These are phyloP conservation scores for Skeletonema tropicum DNA, from an alignment of 108 stramenopile genomes.

Conservation along the genomic window DNA sequence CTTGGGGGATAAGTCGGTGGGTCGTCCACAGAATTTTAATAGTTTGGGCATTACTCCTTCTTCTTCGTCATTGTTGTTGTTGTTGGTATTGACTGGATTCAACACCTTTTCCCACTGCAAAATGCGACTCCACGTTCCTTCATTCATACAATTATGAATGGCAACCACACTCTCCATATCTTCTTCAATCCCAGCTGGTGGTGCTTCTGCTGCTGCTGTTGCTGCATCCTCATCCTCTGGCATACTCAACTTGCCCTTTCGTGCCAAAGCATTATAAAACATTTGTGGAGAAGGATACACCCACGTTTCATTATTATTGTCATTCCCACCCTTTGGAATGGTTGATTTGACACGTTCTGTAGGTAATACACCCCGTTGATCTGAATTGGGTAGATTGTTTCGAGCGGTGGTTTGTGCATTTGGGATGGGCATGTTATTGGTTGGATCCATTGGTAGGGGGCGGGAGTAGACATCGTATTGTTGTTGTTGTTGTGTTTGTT, in stretches of 20 bases:
- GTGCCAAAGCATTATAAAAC: constrained; percentile 97
- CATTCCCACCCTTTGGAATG: constrained; percentile 89
- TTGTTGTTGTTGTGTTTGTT: constrained; percentile 40
- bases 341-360: constrained; percentile 85
- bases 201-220: background rate
- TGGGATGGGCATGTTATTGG: constrained; percentile 92
- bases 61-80: constrained; percentile 19
- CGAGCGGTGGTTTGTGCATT: constrained; percentile 50
- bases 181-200: constrained; percentile 68
- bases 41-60: constrained; percentile 44
- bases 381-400: constrained; percentile 72
- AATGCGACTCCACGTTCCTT: constrained; percentile 93
- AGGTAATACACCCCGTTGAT: constrained; percentile 63
- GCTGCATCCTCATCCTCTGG: background rate
- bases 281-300: constrained; percentile 97
- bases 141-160: constrained; percentile 99
- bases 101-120: constrained; percentile 93
- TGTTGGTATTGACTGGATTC: constrained; percentile 6
- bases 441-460: constrained; percentile 87
- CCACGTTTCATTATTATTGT: constrained; percentile 90
- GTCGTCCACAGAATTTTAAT: constrained; percentile 91
- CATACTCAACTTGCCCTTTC: constrained; percentile 91
- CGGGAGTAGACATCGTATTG: constrained; percentile 98
- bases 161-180: constrained; percentile 94
- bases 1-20: constrained; percentile 93